phyloP scores from a whole-genome alignment of 2,329 filamentous ascomycete genomes.

The Colletotrichum karsti region DNA sequence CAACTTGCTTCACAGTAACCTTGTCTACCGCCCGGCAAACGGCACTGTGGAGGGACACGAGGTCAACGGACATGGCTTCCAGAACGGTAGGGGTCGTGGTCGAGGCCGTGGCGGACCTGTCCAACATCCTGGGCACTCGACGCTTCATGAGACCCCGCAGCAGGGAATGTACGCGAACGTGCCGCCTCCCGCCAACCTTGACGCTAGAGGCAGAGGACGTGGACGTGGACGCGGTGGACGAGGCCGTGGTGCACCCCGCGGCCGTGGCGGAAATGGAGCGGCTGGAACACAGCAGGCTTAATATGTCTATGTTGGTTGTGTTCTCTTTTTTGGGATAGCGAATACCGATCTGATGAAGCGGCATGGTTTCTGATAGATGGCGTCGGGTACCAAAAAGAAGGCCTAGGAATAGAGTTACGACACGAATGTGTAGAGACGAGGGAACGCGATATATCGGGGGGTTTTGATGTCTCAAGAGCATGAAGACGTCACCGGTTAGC shows the following conservation, averaged over 20 bases:
- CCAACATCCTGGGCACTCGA: slow-evolving; percentile 16
- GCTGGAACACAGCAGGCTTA: not conserved
- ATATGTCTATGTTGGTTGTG: not conserved
- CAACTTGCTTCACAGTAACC: slow-evolving; percentile 58
- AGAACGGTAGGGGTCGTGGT: slow-evolving; percentile 18
- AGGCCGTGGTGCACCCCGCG: slow-evolving; percentile 42
- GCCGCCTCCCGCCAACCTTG: slow-evolving; percentile 67
- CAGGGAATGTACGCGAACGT: slow-evolving; percentile 58
- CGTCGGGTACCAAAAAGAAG: not conserved
- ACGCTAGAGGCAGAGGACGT: slow-evolving; percentile 51
- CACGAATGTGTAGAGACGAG: not conserved
- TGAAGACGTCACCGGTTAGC: too few species aligned
- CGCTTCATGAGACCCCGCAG: slow-evolving; percentile 30
- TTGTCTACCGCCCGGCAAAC: slow-evolving; percentile 58
- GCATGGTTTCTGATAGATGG: slow-evolving; percentile 20
- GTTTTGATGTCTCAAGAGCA: not conserved
- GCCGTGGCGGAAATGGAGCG: slow-evolving; percentile 39
- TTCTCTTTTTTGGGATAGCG: not conserved
- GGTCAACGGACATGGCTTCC: slow-evolving; percentile 35
- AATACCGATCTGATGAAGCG: slow-evolving; percentile 18
- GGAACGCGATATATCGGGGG: not conserved
- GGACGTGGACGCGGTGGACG: slow-evolving; percentile 39
- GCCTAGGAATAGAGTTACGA: not conserved
- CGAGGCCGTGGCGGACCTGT: slow-evolving; percentile 26
- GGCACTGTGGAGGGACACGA: slow-evolving; percentile 37